phyloP scores from a whole-genome alignment of 345 rosid genomes.

The Iberis pinnata region DNA sequence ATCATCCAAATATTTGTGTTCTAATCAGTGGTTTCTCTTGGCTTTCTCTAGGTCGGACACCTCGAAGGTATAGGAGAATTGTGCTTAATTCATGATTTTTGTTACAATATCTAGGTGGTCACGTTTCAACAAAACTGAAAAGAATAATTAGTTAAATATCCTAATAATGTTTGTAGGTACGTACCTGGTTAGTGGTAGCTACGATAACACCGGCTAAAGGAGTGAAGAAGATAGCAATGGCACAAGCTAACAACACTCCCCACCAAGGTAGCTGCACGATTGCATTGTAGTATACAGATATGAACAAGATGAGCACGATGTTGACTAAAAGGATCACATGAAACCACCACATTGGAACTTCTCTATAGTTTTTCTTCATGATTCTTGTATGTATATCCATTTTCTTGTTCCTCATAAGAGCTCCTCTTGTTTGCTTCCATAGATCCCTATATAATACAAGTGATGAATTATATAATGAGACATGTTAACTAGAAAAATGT shows the following conservation, averaged over 20 bases:
- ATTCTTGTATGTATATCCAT: slow-evolving; percentile 73
- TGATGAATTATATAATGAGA: no score
- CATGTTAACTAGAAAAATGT: no score
- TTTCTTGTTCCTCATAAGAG: slow-evolving; percentile 42
- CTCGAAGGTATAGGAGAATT: no score
- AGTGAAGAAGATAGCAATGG: slow-evolving; percentile 64
- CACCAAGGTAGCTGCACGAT: slow-evolving; percentile 86
- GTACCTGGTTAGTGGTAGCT: slow-evolving; percentile 61
- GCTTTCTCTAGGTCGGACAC: no score
- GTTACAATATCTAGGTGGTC: no score
- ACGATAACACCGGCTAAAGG: slow-evolving; percentile 68
- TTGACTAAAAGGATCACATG: slow-evolving; percentile 41
- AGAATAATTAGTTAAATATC: no score
- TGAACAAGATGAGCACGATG: slow-evolving; percentile 43
- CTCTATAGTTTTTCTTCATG: slow-evolving; percentile 57
- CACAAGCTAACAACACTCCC: slow-evolving; percentile 80
- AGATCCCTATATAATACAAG: slow-evolving; percentile 40
- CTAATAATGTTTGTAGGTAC: no score
- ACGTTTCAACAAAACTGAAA: no score
- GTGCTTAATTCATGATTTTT: no score
- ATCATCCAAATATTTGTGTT: no score
- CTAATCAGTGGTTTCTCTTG: no score
- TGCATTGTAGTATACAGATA: slow-evolving; percentile 50
- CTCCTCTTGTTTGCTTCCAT: slow-evolving; percentile 51
- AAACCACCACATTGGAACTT: slow-evolving; percentile 82